Base-by-base conservation (phyloP, 257 asterid species). In the Nicotiana noctiflora region DNA sequence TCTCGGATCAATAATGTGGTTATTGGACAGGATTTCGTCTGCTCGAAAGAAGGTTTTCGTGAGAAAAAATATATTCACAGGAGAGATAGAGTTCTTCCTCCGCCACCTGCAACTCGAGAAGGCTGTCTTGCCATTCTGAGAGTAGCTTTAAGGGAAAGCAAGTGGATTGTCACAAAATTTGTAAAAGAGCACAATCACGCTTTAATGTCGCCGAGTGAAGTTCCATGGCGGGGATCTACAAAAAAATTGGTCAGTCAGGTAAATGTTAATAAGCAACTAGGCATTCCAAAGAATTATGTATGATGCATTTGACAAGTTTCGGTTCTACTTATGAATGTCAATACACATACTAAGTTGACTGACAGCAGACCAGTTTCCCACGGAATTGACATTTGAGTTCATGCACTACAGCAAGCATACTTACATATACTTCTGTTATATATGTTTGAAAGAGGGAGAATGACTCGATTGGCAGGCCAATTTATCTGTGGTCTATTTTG, bases 141-240 rank as follows among this genome's bases (percentile, higher is more conserved):
- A 81, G 86, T 83, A 13, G 81, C 81, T 51, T 17, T 83, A 21
- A 83, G 74, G 55, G 80, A 75, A 75, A 79, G 40, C 27, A 84
- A 75, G 53, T 84, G 86, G 86, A 82, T 75, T 29, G 80, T 80
- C 27, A 84, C 86, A 17, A 84, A 76, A 60, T 80, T 84, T 80
- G 86, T 84, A n/a, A 64, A 75, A 80, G 86, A 84, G 63, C 86
- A 84, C 46, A 84, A 65, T 76, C 86, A 84, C 56, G 76, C 79
- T 44, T 76, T 84, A 34, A 62, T 84, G 84, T 76, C 86, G 62
- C 84, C 86, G 31, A 52, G 57, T 80, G 75, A 80, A 75, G 86
- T 80, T 80, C 86, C 84, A 4, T 80, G 84, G 79, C 74, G 79
- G 63, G 86, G 83, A 74, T 76, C 79, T 14, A 82, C 64, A 32